Evolutionary conservation across 345 rosid genomes (phyloP), one percentile per base, ranked within the genome.

Genomic region (Mangifera indica): DNA sequence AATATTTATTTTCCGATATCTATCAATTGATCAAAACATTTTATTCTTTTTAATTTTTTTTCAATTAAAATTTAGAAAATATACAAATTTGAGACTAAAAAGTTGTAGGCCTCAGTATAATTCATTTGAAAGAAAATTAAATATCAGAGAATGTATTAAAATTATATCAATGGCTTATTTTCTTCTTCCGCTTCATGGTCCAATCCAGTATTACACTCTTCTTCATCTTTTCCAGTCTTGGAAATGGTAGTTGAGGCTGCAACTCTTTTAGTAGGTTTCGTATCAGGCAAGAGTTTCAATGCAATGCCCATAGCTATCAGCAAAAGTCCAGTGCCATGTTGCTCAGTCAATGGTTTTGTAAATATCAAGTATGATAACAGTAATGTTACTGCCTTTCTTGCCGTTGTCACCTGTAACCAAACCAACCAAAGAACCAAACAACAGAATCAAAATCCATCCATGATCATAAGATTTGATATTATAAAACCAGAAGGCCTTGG

Each of bases 341-440:
- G 98, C 34, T 82, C 97, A 0, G 97, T 91, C 42, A 93, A 76
- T 7, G 97, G 93, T 77, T 93, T 93, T 4, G 98, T 91, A 78
- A 93, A 93, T 72, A 93, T 87, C 83, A 91, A 73, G 85, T 89
- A 93, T 2, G 98, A 93, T 0, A 93, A 79, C 67, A 93, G 72
- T 75, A 89, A 82, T 3, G 98, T 91, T 51, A 89, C 96, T 0
- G 96, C 86, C 74, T 87, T 89, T 65, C 88, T 87, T 8, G 91
- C 88, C 22, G 91, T 85, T 15, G 94, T 87, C 69, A 86, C 80
- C 89, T 84, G 82, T 40, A 46, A 40, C 26, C 37, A n/a, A 56
- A 66, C 51, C 37, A 44, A 74, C 66, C 13, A 45, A 37, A 2
- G 18, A 10, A 12, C 3, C 3, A 13, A 22, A 13, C 62, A 37